Conservation (phyloP, 371 early-diverging fungal species). For the Syncephalastrum racemosum region DNA sequence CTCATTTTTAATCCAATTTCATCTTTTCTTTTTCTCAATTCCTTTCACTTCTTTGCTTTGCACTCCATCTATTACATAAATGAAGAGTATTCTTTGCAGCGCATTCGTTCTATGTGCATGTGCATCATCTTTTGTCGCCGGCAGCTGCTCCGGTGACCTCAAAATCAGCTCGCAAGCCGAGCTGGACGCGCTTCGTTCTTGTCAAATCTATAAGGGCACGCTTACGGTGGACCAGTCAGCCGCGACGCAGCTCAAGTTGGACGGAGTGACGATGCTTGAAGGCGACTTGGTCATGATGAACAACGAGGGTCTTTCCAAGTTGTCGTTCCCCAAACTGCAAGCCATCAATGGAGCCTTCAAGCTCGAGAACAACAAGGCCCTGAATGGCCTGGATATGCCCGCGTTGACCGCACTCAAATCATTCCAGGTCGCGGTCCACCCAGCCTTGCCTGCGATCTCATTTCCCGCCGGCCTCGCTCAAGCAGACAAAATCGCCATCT, state of each 20-base stretch:
- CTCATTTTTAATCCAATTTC: too few species aligned
- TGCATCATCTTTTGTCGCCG: not conserved
- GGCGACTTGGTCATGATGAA: slow-evolving; percentile 17
- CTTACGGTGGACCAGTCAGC: slow-evolving; percentile 14
- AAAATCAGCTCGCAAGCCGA: slow-evolving; percentile 19
- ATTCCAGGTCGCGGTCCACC: slow-evolving; percentile 44
- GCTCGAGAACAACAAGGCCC: slow-evolving; percentile 45
- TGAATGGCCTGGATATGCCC: slow-evolving; percentile 33
- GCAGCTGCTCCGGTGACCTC: slow-evolving; percentile 19
- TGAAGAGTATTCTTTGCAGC: too few species aligned
- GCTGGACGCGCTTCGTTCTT: slow-evolving; percentile 13
- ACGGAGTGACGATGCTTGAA: slow-evolving; percentile 16
- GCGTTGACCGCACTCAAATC: slow-evolving; percentile 30
- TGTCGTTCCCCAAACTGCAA: slow-evolving; percentile 7
- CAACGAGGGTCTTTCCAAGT: slow-evolving; percentile 14
- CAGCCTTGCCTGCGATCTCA: slow-evolving; percentile 32
- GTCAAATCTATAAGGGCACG: slow-evolving; percentile 16
- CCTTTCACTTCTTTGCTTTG: too few species aligned
- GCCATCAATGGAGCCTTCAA: slow-evolving; percentile 38
- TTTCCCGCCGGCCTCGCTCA: slow-evolving; percentile 42
- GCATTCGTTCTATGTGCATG: not conserved
- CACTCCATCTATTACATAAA: too few species aligned
- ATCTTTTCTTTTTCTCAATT: too few species aligned
- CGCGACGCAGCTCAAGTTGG: slow-evolving; percentile 6
- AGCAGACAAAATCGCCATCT: slow-evolving; percentile 33